Percentiles rank a stretch among this genome's conserved stretches.
Evolutionary conservation across 78 protist species (phyloP).

Genomic region (Cavenderia fasciculata): DNA sequence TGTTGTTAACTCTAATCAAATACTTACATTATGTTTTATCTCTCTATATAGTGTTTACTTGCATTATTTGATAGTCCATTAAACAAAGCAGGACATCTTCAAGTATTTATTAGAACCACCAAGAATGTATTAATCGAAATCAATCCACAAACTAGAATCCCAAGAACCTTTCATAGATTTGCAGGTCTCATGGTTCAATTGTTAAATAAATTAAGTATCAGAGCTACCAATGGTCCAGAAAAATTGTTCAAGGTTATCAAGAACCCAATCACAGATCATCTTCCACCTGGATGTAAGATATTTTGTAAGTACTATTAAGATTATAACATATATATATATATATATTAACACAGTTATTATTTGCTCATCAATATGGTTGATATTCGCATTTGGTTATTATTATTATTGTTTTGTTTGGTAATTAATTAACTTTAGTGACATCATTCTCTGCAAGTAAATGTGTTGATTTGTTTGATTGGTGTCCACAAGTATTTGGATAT

Average conservation of each 20-base stretch:
- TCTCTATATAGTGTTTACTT: conserved; percentile 88
- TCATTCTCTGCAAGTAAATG: conserved; percentile 69
- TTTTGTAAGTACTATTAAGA: background rate
- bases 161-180: conserved; percentile 97
- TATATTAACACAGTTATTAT: background rate
- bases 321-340: background rate
- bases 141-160: conserved; percentile 96
- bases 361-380: no score
- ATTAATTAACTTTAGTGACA: conserved; percentile 35
- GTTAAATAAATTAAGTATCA: conserved; percentile 94
- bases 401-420: background rate
- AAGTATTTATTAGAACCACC: conserved; percentile 92
- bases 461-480: conserved; percentile 70
- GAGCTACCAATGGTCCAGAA: conserved; percentile 93
- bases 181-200: conserved; percentile 97
- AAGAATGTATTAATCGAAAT: conserved; percentile 75
- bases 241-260: conserved; percentile 95
- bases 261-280: conserved; percentile 95
- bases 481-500: conserved; percentile 55
- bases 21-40: background rate
- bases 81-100: conserved; percentile 97
- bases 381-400: no score
- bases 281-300: conserved; percentile 78
- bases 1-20: background rate
- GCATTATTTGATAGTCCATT: conserved; percentile 97